A percentile compares a stretch with the other conserved stretches of the same genome.
Conservation (phyloP, 2,329 filamentous ascomycete genomes). For the Cadophora luteo-olivacea region DNA sequence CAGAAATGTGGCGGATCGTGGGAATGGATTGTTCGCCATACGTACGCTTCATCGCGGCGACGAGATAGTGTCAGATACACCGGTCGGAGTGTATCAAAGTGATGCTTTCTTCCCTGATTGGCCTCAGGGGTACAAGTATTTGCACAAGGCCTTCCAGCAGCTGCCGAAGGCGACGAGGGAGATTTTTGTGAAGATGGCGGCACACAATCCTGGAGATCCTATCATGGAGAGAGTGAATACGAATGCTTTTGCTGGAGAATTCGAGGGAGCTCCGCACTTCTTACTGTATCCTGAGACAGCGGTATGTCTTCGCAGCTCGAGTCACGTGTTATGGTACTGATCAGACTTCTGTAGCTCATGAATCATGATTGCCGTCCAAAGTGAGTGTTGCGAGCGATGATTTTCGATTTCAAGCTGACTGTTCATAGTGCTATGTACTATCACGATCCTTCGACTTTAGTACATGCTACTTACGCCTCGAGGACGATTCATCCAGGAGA, state of each 20-base stretch:
- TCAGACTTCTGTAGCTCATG: constrained; percentile 41
- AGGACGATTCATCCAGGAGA: constrained; percentile 49
- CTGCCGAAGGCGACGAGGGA: constrained; percentile 33
- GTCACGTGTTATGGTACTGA: constrained; percentile 18
- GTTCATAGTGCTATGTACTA: constrained; percentile 44
- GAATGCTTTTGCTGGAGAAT: constrained; percentile 40
- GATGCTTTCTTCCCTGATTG: constrained; percentile 38
- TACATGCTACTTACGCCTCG: constrained; percentile 48
- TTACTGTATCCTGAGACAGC: constrained; percentile 42
- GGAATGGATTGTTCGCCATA: constrained; percentile 41
- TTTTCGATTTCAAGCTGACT: constrained; percentile 17
- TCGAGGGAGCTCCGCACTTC: constrained; percentile 39
- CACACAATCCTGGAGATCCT: constrained; percentile 34
- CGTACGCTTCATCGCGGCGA: constrained; percentile 38
- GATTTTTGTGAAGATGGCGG: constrained; percentile 34
- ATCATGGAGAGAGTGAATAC: constrained; percentile 43
- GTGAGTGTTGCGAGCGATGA: constrained; percentile 32
- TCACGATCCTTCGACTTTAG: constrained; percentile 46
- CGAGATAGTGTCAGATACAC: constrained; percentile 36
- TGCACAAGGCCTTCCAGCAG: constrained; percentile 38
- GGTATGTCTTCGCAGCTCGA: constrained; percentile 25
- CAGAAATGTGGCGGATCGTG: constrained; percentile 35
- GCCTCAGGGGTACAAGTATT: constrained; percentile 34
- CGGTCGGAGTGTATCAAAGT: constrained; percentile 38
- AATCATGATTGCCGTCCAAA: constrained; percentile 54